Conservation (phyloP, 2,329 filamentous ascomycete genomes). For the Colletotrichum orchidophilum region DNA sequence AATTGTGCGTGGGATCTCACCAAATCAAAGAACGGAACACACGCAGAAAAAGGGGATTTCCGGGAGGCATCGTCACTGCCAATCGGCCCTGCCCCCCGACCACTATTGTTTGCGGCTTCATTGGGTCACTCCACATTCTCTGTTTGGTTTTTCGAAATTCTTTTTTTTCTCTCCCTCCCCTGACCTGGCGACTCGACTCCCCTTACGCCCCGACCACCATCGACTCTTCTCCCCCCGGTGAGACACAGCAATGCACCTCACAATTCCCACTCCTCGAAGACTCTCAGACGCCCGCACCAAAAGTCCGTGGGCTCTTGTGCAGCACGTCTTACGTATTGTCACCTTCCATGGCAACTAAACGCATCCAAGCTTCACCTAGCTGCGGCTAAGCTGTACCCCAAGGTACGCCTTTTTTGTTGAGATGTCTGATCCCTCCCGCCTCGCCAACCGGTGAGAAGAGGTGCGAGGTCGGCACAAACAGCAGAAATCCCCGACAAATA, state of each 20-base stretch:
- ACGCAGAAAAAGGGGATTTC: neutral
- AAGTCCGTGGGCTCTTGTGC: neutral
- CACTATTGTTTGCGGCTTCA: neutral
- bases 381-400: neutral
- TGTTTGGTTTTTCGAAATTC: neutral
- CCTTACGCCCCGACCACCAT: neutral
- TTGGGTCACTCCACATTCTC: constrained; percentile 22
- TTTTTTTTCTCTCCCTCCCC: neutral
- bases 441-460: constrained; percentile 23
- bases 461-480: constrained; percentile 16
- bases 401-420: constrained; percentile 22
- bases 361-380: neutral
- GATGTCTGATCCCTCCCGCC: constrained; percentile 14
- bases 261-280: neutral
- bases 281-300: neutral
- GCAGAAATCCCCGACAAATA: constrained; percentile 1
- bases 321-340: neutral
- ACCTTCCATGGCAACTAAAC: neutral
- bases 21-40: constrained; percentile 2
- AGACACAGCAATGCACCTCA: neutral
- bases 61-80: constrained; percentile 9
- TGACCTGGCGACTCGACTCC: neutral
- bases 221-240: neutral
- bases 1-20: neutral
- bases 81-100: constrained; percentile 23